Base-by-base conservation (phyloP, 805 yeast genomes). In the Blastobotrys peoriensis region DNA sequence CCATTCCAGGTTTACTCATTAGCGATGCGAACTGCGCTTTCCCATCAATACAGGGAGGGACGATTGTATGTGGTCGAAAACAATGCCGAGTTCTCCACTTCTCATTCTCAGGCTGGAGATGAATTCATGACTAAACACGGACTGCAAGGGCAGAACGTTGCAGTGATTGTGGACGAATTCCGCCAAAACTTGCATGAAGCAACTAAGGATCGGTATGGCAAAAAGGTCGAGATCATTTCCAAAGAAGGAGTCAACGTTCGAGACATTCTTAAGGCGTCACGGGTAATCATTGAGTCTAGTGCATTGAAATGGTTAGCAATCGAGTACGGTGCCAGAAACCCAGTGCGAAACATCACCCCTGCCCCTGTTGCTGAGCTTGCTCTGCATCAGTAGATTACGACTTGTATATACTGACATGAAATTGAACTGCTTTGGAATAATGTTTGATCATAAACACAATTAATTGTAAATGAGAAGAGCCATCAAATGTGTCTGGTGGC, bases 181-280 rank as follows among this genome's bases (percentile, higher is more conserved):
- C 70, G 85, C 55, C 64, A 66, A 45, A 85, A 85, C 54, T 71
- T 87, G 54, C 67, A 81, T 49, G 63, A 71, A 38, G 75, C 87
- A 16, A 75, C 86, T 6, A 42, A 43, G 38, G 76, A 72, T 40
- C 58, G 63, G 38, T 70, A 68, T 55, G 75, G 76, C 49, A 63
- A 66, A 23, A 77, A 74, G 55, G 75, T 85, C 37, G 82, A 74
- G 48, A 78, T 88, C 27, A 65, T 84, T 49, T 76, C 79, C 51
- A 81, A 83, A 61, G 94, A 86, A 57, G 83, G 82, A 18, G 77
- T 87, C 30, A 85, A 83, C 60, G 91, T 89, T 16, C 79, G 89
- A 65, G 95, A 88, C 61, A 57, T 89, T 41, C 74, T 89, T 50
- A 83, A 79, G 65, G 91, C 96, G 10, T 76, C 83, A 56, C 75